Percentiles rank a stretch among this genome's conserved stretches.
These are phyloP conservation scores for Stenocarpella maydis DNA, from an alignment of 2,329 filamentous ascomycete genomes.

Conservation along the genomic window DNA sequence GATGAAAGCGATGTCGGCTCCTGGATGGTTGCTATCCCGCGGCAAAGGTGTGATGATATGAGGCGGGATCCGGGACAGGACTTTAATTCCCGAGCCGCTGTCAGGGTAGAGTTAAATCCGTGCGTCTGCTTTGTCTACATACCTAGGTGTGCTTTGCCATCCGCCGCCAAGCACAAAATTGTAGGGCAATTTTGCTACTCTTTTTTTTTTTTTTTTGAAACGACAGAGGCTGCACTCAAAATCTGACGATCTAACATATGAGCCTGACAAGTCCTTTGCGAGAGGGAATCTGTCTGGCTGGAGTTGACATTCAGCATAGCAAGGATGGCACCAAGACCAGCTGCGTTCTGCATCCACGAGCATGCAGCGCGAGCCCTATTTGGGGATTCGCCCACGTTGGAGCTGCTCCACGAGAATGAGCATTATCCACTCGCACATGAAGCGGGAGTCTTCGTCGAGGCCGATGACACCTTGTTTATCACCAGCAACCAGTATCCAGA, in stretches of 20 bases:
- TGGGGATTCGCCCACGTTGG: conserved; percentile 46
- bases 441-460: conserved; percentile 41
- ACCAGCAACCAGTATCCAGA: conserved; percentile 46
- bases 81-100: neutral
- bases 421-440: conserved; percentile 59
- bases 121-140: no score
- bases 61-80: neutral
- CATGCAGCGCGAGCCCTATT: conserved; percentile 40
- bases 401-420: conserved; percentile 49
- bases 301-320: neutral
- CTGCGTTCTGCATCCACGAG: conserved; percentile 26
- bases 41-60: neutral
- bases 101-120: neutral
- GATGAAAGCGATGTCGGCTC: neutral
- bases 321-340: neutral
- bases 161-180: neutral
- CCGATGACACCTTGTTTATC: conserved; percentile 38
- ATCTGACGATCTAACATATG: neutral
- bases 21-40: neutral
- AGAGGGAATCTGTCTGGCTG: neutral
- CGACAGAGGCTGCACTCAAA: neutral
- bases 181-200: neutral
- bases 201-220: neutral
- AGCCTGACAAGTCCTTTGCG: no score
- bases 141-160: no score